These are phyloP conservation scores for Oryza punctata DNA, from an alignment of 176 grass and related monocot species.

Conservation along the genomic window DNA sequence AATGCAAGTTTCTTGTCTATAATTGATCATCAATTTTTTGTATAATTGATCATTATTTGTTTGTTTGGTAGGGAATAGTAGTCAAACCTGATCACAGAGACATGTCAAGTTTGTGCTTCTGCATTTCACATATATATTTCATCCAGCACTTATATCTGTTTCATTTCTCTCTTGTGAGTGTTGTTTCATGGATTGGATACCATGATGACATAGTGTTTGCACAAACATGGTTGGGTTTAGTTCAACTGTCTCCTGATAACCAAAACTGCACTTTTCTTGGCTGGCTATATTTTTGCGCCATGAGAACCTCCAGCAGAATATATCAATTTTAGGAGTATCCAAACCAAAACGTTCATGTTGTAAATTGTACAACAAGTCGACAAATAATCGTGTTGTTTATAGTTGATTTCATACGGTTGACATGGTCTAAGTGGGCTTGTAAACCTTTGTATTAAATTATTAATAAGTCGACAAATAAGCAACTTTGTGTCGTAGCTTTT, in stretches of 20 bases:
- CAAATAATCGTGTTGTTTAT: too few relatives aligned
- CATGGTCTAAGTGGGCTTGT: not conserved
- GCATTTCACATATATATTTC: not conserved
- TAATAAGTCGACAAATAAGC: not conserved
- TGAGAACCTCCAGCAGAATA: not conserved
- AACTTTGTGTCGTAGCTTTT: not conserved
- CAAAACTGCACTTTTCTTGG: not conserved
- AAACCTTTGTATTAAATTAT: not conserved
- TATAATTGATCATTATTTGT: not conserved
- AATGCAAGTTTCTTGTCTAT: not conserved
- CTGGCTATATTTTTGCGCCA: not conserved
- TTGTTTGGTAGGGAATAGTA: not conserved
- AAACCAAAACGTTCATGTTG: not conserved
- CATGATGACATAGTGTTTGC: not conserved
- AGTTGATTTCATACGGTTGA: too few relatives aligned
- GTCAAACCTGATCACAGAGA: not conserved
- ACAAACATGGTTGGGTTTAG: not conserved
- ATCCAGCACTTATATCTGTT: not conserved
- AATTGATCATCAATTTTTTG: not conserved
- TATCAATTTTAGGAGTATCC: not conserved
- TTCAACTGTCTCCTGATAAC: not conserved
- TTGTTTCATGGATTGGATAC: not conserved
- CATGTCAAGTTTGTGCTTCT: not conserved
- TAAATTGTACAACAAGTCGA: not conserved
- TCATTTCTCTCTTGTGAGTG: not conserved